Percentiles rank a stretch among this genome's conserved stretches.
Evolutionary conservation across 2,329 filamentous ascomycete genomes (phyloP).

Genomic region (Pseudopithomyces chartarum): DNA sequence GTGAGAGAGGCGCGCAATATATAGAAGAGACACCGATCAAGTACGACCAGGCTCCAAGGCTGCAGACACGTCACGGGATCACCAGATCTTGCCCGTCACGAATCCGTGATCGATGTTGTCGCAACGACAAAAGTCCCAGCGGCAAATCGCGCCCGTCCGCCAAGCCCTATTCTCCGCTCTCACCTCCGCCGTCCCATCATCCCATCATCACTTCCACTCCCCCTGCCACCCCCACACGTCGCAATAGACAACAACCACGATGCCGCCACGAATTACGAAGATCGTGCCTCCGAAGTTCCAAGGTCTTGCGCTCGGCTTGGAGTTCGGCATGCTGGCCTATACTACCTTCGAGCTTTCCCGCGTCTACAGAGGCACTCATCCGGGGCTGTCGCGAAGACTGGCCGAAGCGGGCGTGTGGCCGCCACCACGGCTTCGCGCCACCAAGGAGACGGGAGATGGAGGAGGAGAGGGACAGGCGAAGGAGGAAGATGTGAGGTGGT

Average conservation of each 20-base stretch:
- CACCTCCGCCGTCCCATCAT: constrained; percentile 17
- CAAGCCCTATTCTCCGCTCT: constrained; percentile 16
- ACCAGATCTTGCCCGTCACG: background rate
- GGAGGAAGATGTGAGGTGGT: constrained; percentile 1
- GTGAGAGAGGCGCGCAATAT: background rate
- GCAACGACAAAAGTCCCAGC: constrained; percentile 14
- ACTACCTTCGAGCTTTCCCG: constrained; percentile 33
- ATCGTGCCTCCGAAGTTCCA: background rate
- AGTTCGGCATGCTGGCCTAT: constrained; percentile 25
- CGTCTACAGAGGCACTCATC: constrained; percentile 34
- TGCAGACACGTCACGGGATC: background rate
- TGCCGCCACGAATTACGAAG: background rate
- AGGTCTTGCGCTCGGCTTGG: background rate
- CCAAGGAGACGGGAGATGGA: background rate
- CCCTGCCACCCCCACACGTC: background rate
- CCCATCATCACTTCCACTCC: background rate
- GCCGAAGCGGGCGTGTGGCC: constrained; percentile 10
- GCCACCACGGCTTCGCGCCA: background rate
- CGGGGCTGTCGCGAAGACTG: constrained; percentile 28
- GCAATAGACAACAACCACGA: background rate
- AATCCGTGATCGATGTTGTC: background rate
- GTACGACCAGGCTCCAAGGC: background rate
- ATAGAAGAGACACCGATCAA: background rate
- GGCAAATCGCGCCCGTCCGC: constrained; percentile 17
- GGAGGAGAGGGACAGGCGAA: background rate